Evolutionary conservation across 192 early-diverging fungal genomes (phyloP).

Genomic region (Backusella parvicylindrica): DNA sequence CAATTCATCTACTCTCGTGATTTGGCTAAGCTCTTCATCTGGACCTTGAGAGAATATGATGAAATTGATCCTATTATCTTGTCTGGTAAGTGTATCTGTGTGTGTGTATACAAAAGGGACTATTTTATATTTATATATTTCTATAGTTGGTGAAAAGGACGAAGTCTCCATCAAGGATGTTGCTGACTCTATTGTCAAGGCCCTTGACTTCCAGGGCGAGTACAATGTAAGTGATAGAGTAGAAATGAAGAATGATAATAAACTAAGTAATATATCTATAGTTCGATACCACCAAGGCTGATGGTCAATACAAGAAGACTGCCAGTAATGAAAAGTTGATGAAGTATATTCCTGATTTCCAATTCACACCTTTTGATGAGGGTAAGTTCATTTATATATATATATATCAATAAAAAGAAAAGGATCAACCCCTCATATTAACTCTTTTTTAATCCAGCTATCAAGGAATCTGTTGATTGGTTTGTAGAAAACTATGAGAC

Average conservation of each 20-base stretch:
- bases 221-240: constrained; percentile 40
- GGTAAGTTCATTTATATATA: constrained; percentile 38
- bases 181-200: constrained; percentile 69
- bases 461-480: constrained; percentile 71
- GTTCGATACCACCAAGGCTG: constrained; percentile 70
- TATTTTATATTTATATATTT: neutral
- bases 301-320: constrained; percentile 85
- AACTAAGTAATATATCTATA: no score
- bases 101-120: neutral
- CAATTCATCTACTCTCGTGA: constrained; percentile 84
- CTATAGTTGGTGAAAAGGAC: constrained; percentile 66
- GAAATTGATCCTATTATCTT: constrained; percentile 80
- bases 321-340: constrained; percentile 76
- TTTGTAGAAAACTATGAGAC: constrained; percentile 68
- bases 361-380: constrained; percentile 75
- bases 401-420: constrained; percentile 3
- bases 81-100: constrained; percentile 51
- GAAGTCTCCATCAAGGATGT: constrained; percentile 78
- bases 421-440: neutral
- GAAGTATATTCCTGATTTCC: constrained; percentile 66
- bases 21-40: constrained; percentile 76
- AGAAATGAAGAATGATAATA: no score
- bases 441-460: constrained; percentile 31
- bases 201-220: constrained; percentile 62
- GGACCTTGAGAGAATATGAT: constrained; percentile 76